Base-by-base conservation (phyloP, 345 rosid species). In the Melaleuca alternifolia region DNA sequence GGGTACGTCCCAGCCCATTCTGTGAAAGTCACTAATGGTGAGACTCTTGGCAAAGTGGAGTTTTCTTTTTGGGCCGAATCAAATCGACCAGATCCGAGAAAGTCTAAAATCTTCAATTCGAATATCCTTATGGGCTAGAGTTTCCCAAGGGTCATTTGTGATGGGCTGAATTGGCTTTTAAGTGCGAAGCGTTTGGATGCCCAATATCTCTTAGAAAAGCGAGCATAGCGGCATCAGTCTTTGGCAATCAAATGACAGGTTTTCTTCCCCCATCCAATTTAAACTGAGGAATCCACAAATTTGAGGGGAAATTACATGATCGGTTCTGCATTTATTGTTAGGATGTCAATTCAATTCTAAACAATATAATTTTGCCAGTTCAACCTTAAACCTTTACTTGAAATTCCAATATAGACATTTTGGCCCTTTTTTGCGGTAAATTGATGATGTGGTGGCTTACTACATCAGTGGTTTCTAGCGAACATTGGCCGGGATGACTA, bases 321-420 rank as follows among this genome's bases (percentile, higher is more conserved):
- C 7, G 1, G 23, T 1, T 7, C 13, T 37, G 33, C 10, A 2
- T 0, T 2, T 56, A 56, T 24, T 10, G 61, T 56, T 4, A 1
- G 61, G 12, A 56, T 3, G 5, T 2, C 14, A 0, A 18, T 37
- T 71, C 0, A 1, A 3, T 9, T 48, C 2, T 18, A 37, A 71
- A 37, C 26, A 33, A 2, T 18, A 3, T 37, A 33, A 62, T 62
- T 71, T 71, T 71, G 3, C 13, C 1, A 71, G 23, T 54, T 54
- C 26, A 54, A 2, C 26, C 1, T 21, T 54, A 54, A 54, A 7
- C 11, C 26, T 54, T 21, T 7, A 5, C 5, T 0, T 0, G 26
- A 21, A 54, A 54, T 54, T 54, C 3, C n/a, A 54, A 54, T 54
- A 54, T 54, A 54, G 3, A 7, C 12, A 9, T 23, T 10, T 1